phyloP scores from a whole-genome alignment of 2,329 filamentous ascomycete species.

The Penicillium frequentans region DNA sequence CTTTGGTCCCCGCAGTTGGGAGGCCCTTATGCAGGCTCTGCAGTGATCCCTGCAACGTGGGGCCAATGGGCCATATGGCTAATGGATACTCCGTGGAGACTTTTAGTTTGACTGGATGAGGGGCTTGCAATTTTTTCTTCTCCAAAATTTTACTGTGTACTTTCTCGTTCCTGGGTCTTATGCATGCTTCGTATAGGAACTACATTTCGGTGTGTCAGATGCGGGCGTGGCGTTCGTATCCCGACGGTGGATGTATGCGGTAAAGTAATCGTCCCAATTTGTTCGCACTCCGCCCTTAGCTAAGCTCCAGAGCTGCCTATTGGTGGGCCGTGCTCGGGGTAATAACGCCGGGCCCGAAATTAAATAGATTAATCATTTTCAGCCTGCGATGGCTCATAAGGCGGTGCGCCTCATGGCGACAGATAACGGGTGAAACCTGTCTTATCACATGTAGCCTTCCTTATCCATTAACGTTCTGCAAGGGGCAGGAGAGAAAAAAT shows the following conservation, averaged over 20 bases:
- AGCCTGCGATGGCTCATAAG: background rate
- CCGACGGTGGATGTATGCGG: background rate
- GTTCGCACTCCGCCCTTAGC: background rate
- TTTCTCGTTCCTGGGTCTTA: background rate
- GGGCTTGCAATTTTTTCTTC: background rate
- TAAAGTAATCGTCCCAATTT: background rate
- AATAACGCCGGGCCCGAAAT: too few species aligned
- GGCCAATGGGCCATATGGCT: background rate
- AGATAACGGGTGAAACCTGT: slow-evolving; percentile 1
- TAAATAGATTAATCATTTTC: background rate
- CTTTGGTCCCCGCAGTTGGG: slow-evolving; percentile 1
- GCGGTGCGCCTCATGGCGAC: background rate
- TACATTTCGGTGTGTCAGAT: background rate
- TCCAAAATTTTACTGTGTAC: background rate
- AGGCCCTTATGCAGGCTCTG: background rate
- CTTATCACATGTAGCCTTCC: background rate
- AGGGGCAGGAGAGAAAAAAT: background rate
- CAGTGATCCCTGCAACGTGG: background rate
- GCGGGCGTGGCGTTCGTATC: background rate
- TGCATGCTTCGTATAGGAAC: background rate
- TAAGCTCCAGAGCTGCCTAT: background rate
- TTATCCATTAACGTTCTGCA: background rate
- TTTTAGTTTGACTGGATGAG: background rate
- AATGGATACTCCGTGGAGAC: background rate
- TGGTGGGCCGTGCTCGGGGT: background rate